Percentiles rank a stretch among this genome's conserved stretches.
These are phyloP conservation scores for Coprinopsis strossmayeri DNA, from an alignment of 768 basidiomycete species.

Conservation along the genomic window DNA sequence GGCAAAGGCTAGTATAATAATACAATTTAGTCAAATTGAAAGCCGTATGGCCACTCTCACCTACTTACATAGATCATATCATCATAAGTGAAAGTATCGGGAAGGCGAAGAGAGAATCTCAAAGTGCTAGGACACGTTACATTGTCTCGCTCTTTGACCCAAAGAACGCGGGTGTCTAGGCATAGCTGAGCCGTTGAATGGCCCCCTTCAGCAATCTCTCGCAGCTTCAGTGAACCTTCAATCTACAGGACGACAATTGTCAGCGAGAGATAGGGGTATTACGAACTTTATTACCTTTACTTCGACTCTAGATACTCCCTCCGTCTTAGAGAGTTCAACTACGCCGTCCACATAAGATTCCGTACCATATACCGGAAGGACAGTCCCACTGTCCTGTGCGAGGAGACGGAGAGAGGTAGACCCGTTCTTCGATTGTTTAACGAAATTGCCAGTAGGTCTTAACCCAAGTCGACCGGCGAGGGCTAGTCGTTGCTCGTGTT, in stretches of 20 bases:
- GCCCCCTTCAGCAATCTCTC: conserved; percentile 67
- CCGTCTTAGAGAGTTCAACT: conserved; percentile 48
- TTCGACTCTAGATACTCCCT: conserved; percentile 54
- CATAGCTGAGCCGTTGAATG: conserved; percentile 44
- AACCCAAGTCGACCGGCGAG: conserved; percentile 31
- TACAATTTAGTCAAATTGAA: no score
- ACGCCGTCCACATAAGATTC: conserved; percentile 47
- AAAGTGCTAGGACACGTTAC: conserved; percentile 45
- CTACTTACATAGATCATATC: conserved; percentile 52
- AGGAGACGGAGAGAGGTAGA: conserved; percentile 43
- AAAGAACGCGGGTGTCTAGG: conserved; percentile 46
- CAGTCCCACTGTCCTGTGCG: conserved; percentile 43
- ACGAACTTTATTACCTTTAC: conserved; percentile 38
- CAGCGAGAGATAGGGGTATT: background rate
- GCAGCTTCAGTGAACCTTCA: conserved; percentile 51
- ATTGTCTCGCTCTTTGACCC: conserved; percentile 42
- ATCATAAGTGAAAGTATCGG: conserved; percentile 49
- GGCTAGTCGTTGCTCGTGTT: conserved; percentile 48
- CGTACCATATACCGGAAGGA: conserved; percentile 52
- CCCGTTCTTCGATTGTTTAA: conserved; percentile 54
- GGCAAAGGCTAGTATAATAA: conserved; percentile 58
- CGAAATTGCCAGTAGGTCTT: conserved; percentile 41
- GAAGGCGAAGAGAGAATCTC: conserved; percentile 50
- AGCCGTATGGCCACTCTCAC: no score
- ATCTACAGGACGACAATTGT: conserved; percentile 32